Evolutionary conservation across 352 stramenopile genomes (phyloP), one percentile per base, ranked within the genome.

Genomic region (Phytophthora aleatoria): DNA sequence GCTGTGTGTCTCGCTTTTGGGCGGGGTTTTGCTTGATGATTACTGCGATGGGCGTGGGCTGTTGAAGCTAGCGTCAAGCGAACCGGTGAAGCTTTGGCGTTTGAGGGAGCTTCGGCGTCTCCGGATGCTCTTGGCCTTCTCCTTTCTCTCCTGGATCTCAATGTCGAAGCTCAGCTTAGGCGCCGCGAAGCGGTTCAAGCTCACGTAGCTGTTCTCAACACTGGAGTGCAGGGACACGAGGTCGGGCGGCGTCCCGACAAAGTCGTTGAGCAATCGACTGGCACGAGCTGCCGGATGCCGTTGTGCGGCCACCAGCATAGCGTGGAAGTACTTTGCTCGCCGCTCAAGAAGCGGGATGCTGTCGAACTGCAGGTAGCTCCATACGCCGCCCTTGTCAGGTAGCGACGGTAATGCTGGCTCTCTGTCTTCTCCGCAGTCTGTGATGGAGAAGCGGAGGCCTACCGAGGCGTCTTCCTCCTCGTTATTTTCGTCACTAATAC

Each of bases 171-270:
- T 74, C 58, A 92, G 39, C 49, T 86, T 87, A 24, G 84, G 81
- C 6, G 80, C 84, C 0, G 84, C 81, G 50, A 91, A 92, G n/a
- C 84, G 78, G 36, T 90, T 90, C 13, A 92, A 57, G 49, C 84
- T 91, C 67, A 92, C 84, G 70, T 92, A 92, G 60, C 73, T 87
- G 71, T 77, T 87, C 56, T 81, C 77, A 10, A 86, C 64, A n/a
- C 77, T 89, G 10, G 74, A 85, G 56, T 87, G 57, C 30, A 77
- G 35, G 13, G 79, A 80, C 28, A 89, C 66, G 9, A 81, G 63
- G 30, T 92, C 83, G 1, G 83, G 83, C 1, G 83, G 83, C 1
- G 81, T 78, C 0, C 83, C 83, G 3, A 92, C 74, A 49, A 92
- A 92, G 31, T 87, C 73, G 57, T 90, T 90, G 2, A 92, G 59